Evolutionary conservation across 1,284 basidiomycete species (phyloP).

Genomic region (Singerocomus rubriflavus): DNA sequence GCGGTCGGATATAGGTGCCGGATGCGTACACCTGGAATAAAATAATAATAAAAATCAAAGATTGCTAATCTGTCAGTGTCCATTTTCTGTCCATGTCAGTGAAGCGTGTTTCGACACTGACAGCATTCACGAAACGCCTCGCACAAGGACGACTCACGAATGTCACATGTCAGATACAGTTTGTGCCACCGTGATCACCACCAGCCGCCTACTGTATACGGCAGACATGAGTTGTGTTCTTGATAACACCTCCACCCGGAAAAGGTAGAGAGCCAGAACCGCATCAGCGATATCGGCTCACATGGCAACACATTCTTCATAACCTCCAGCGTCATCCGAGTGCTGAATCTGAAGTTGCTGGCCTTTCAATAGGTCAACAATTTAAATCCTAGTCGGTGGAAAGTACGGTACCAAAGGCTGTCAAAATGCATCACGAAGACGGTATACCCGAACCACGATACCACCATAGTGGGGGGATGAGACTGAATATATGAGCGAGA

Average conservation of each 20-base stretch:
- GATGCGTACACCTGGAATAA: too few species aligned
- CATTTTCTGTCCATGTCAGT: too few species aligned
- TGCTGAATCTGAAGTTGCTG: too few species aligned
- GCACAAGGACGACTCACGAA: constrained; percentile 7
- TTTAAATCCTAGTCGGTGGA: constrained; percentile 3
- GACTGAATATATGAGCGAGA: too few species aligned
- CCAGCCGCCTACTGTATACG: not conserved
- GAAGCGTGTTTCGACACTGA: not conserved
- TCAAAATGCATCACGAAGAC: not conserved
- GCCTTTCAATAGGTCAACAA: constrained; percentile 13
- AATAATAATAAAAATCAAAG: too few species aligned
- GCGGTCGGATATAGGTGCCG: too few species aligned
- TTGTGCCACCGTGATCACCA: not conserved
- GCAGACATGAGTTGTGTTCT: constrained; percentile 12
- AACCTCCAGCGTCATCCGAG: constrained; percentile 11
- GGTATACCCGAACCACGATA: constrained; percentile 3
- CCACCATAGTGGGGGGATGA: too few species aligned
- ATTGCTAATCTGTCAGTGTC: too few species aligned
- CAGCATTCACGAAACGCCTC: not conserved
- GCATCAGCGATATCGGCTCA: not conserved
- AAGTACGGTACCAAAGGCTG: not conserved
- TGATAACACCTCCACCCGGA: constrained; percentile 11
- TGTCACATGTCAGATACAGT: constrained; percentile 2
- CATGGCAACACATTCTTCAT: not conserved
- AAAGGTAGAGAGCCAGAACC: constrained; percentile 2